Conservation (phyloP, 2,329 filamentous ascomycete genomes). For the Trichoderma sp. region DNA sequence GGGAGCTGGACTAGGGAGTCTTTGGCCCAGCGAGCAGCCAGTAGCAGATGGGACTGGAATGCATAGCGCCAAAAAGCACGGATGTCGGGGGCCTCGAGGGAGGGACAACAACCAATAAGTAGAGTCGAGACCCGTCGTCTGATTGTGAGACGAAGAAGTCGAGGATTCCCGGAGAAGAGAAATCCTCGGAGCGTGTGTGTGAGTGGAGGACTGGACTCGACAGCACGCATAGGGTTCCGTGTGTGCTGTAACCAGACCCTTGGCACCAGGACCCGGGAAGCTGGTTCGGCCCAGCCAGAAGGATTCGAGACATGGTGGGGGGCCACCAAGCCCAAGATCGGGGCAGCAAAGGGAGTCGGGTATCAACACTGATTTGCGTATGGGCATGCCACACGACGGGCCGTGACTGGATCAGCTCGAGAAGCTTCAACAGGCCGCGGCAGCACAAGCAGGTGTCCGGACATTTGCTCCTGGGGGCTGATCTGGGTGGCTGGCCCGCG, state of each 20-base stretch:
- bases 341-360: neutral
- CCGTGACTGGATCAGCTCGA: neutral
- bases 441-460: neutral
- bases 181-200: neutral
- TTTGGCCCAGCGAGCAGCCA: neutral
- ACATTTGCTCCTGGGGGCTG: neutral
- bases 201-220: neutral
- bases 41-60: neutral
- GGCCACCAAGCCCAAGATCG: neutral
- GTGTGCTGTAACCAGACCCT: neutral
- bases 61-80: slow-evolving; percentile 10
- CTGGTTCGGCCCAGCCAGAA: slow-evolving; percentile 29
- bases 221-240: neutral
- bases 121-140: neutral
- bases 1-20: neutral
- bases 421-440: neutral
- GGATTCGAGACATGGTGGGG: slow-evolving; percentile 10
- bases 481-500: neutral
- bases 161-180: neutral
- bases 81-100: neutral
- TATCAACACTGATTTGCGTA: neutral
- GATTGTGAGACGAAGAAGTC: neutral
- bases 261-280: slow-evolving; percentile 30
- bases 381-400: too few species aligned
- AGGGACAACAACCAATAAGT: neutral